phyloP scores from a whole-genome alignment of 148 eudicot genomes.

The Gaultheria prostrata region DNA sequence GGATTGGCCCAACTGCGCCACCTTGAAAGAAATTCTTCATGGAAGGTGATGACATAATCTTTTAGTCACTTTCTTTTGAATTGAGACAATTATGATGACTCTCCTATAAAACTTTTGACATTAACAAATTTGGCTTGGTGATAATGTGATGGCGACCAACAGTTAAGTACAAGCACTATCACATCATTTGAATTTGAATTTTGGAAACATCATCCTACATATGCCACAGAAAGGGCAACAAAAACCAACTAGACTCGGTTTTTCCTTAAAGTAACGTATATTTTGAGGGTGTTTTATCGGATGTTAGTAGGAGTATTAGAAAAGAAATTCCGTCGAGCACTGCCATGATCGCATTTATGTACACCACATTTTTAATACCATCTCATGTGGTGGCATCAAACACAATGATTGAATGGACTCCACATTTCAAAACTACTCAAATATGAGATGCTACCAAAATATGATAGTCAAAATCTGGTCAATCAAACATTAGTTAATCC shows the following conservation, averaged over 20 bases:
- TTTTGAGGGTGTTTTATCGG: background rate
- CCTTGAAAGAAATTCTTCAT: background rate
- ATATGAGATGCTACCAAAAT: background rate
- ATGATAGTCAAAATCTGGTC: background rate
- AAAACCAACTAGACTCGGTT: background rate
- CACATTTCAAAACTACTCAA: background rate
- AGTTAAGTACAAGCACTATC: no score
- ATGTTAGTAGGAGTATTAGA: background rate
- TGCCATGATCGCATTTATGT: background rate
- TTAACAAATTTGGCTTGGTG: background rate
- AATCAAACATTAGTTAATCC: background rate
- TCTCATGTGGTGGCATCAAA: background rate
- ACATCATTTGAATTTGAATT: no score
- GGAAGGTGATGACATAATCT: background rate
- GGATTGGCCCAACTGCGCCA: no score
- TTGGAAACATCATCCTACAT: background rate
- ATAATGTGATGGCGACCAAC: background rate
- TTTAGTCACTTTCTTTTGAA: background rate
- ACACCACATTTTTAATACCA: background rate
- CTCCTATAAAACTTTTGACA: background rate
- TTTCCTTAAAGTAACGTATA: background rate
- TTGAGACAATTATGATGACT: background rate
- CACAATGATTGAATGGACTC: background rate
- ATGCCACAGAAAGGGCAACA: background rate
- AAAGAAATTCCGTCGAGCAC: background rate